A percentile compares a stretch with the other conserved stretches of the same genome.
Conservation (phyloP, 2,329 filamentous ascomycete species). For the Diplocarpon rosae region DNA sequence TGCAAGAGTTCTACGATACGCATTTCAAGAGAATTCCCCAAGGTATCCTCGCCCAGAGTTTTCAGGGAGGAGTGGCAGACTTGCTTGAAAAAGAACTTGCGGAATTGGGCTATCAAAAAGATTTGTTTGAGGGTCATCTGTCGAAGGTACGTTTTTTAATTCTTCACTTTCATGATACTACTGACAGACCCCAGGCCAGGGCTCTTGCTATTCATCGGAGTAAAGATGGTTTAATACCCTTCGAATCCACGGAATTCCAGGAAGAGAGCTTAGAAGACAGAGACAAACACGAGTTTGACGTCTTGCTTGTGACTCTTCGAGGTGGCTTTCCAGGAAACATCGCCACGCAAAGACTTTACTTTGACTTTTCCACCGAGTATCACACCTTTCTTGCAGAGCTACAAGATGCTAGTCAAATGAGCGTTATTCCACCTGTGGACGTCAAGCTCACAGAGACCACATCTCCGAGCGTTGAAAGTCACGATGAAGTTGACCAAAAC, state of each 20-base stretch:
- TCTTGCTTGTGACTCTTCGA: background rate
- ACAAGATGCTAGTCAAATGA: slow-evolving; percentile 13
- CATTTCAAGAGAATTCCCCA: too few species aligned
- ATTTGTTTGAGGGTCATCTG: background rate
- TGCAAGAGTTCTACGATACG: too few species aligned
- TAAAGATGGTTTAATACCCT: background rate
- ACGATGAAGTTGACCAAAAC: background rate
- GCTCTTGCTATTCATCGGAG: background rate
- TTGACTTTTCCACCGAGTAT: slow-evolving; percentile 10
- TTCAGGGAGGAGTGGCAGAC: too few species aligned
- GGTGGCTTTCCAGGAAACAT: background rate
- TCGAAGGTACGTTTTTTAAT: background rate
- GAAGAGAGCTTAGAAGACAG: background rate
- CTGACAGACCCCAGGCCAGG: background rate
- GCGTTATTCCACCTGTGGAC: slow-evolving; percentile 11
- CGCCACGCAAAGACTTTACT: slow-evolving; percentile 8
- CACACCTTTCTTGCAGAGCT: slow-evolving; percentile 8
- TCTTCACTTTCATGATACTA: background rate
- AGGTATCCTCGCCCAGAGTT: too few species aligned
- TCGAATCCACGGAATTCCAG: background rate
- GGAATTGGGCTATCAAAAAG: too few species aligned
- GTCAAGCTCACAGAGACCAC: background rate
- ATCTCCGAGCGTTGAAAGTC: background rate
- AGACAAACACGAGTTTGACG: background rate
- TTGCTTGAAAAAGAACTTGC: too few species aligned